Percentiles rank a stretch among this genome's conserved stretches.
These are phyloP conservation scores for Aspergillus bombycis DNA, from an alignment of 2,329 filamentous ascomycete genomes.

Conservation along the genomic window DNA sequence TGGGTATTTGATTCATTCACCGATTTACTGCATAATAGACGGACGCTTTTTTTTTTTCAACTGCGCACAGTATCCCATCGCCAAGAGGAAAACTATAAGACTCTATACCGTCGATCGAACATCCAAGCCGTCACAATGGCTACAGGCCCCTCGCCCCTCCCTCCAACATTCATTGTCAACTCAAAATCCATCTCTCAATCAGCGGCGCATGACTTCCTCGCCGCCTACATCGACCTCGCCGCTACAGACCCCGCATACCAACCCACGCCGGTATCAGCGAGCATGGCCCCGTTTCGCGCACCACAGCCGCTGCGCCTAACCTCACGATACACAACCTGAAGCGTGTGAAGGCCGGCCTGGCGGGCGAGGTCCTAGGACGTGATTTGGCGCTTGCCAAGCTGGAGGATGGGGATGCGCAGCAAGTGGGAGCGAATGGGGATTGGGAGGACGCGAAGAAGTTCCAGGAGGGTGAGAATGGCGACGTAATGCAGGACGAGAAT, in stretches of 20 bases:
- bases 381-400: slow-evolving; percentile 44
- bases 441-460: slow-evolving; percentile 42
- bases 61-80: not conserved
- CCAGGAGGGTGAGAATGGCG: slow-evolving; percentile 48
- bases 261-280: slow-evolving; percentile 48
- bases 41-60: not conserved
- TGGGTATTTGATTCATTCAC: not conserved
- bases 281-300: slow-evolving; percentile 46
- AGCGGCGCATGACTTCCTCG: slow-evolving; percentile 45
- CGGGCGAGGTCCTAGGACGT: slow-evolving; percentile 45
- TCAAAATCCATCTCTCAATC: slow-evolving; percentile 41
- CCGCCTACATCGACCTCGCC: slow-evolving; percentile 47
- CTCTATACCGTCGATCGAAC: not conserved
- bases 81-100: not conserved
- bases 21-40: not conserved
- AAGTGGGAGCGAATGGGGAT: slow-evolving; percentile 34
- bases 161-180: slow-evolving; percentile 41
- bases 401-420: slow-evolving; percentile 37
- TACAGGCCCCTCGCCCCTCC: slow-evolving; percentile 39
- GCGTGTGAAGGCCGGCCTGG: slow-evolving; percentile 48
- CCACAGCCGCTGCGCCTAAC: slow-evolving; percentile 44
- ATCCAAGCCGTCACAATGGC: slow-evolving; percentile 34
- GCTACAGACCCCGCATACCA: slow-evolving; percentile 46
- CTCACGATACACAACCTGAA: slow-evolving; percentile 49
- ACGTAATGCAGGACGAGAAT: slow-evolving; percentile 43